Evolutionary conservation across 75 land plant genomes (phyloP).

Genomic region (Cryptomeria japonica): DNA sequence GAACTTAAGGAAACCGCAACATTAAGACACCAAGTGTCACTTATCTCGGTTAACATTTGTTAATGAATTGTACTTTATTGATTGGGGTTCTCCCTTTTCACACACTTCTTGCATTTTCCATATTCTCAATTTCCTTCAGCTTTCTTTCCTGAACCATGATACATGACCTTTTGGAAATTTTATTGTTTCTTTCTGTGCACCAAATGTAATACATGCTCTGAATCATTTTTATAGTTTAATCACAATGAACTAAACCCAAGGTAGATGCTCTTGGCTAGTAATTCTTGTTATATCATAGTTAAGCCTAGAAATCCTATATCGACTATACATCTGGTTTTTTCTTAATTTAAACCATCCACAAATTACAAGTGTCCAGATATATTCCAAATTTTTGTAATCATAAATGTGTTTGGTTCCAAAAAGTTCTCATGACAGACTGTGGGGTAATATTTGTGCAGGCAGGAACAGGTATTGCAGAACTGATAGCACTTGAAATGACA

Average conservation of each 20-base stretch:
- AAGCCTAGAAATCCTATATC: not conserved
- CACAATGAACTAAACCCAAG: not conserved
- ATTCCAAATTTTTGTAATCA: not conserved
- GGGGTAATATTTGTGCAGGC: slow-evolving; percentile 36
- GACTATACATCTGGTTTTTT: not conserved
- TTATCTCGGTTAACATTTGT: not conserved
- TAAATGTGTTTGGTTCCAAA: not conserved
- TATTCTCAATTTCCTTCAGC: not conserved
- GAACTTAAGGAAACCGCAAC: not conserved
- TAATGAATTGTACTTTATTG: not conserved
- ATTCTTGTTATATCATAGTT: not conserved
- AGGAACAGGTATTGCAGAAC: slow-evolving; percentile 88
- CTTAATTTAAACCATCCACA: not conserved
- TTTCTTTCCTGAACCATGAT: not conserved
- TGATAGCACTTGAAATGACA: slow-evolving; percentile 77
- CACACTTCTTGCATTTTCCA: not conserved
- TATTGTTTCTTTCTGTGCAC: not conserved
- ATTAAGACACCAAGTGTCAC: not conserved
- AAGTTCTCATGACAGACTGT: not conserved
- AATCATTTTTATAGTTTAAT: not conserved
- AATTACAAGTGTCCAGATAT: not conserved
- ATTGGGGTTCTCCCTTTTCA: not conserved
- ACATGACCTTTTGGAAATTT: not conserved
- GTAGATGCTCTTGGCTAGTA: not conserved
- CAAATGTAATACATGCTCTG: not conserved